Evolutionary conservation across 106 monocot genomes (phyloP).

Genomic region (Acorus calamus): DNA sequence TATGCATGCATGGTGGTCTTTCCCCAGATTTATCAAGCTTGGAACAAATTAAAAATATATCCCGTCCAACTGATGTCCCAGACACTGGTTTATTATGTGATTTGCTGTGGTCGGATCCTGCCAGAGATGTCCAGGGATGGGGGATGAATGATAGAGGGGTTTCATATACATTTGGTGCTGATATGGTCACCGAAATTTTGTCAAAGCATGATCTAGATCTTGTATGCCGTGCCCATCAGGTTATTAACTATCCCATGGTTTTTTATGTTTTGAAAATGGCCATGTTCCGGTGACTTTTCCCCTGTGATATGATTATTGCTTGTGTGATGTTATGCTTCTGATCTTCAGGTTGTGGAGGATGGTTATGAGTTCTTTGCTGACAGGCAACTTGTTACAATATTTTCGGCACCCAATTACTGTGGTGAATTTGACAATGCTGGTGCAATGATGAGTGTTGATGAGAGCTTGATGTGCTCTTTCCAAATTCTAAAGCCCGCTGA

Average conservation of each 20-base stretch:
- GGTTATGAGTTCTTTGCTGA: slow-evolving; percentile 45
- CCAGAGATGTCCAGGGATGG: slow-evolving; percentile 37
- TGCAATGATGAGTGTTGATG: slow-evolving; percentile 52
- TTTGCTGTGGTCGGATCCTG: slow-evolving; percentile 44
- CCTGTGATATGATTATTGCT: too few relatives aligned
- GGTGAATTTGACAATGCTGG: slow-evolving; percentile 54
- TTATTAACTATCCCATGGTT: neutral
- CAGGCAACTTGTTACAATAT: slow-evolving; percentile 44
- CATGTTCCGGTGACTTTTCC: neutral
- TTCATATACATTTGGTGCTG: slow-evolving; percentile 42
- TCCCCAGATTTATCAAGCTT: slow-evolving; percentile 32
- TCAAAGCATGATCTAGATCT: slow-evolving; percentile 39
- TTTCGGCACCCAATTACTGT: slow-evolving; percentile 46
- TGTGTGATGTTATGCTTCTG: too few relatives aligned
- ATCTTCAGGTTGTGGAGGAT: slow-evolving; percentile 42
- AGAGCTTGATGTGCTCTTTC: slow-evolving; percentile 40
- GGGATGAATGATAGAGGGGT: slow-evolving; percentile 50
- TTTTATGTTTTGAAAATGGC: neutral
- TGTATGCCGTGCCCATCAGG: slow-evolving; percentile 45
- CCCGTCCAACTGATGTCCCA: slow-evolving; percentile 40
- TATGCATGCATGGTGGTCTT: slow-evolving; percentile 47
- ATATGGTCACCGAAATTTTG: slow-evolving; percentile 30
- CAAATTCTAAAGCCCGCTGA: slow-evolving; percentile 44
- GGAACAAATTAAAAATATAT: slow-evolving; percentile 32
- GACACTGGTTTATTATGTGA: slow-evolving; percentile 46